Evolutionary conservation across 345 rosid species (phyloP).

Genomic region (Citrus sp.): DNA sequence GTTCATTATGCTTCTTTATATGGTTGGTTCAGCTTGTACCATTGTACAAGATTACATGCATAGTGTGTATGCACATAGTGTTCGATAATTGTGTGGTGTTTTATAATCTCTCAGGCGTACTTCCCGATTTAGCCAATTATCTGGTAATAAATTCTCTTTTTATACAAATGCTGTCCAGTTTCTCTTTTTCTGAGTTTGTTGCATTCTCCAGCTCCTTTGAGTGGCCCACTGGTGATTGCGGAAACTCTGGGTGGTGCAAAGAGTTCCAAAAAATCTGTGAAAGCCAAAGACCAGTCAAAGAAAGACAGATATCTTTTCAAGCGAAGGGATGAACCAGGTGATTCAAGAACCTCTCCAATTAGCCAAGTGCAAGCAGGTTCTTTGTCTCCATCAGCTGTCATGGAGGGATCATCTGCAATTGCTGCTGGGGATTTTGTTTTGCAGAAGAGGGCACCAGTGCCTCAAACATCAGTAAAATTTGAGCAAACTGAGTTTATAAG

Average conservation of each 20-base stretch:
- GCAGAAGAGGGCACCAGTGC: slow-evolving; percentile 56
- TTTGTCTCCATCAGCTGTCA: slow-evolving; percentile 24
- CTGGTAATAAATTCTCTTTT: background rate
- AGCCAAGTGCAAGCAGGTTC: slow-evolving; percentile 43
- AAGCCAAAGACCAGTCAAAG: slow-evolving; percentile 76
- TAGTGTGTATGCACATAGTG: background rate
- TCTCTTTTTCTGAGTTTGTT: slow-evolving; percentile 13
- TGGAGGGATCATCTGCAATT: slow-evolving; percentile 40
- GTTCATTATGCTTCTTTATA: background rate
- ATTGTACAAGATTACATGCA: background rate
- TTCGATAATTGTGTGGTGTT: background rate
- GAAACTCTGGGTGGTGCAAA: slow-evolving; percentile 68
- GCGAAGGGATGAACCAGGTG: slow-evolving; percentile 65
- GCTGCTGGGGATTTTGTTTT: slow-evolving; percentile 57
- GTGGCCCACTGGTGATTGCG: slow-evolving; percentile 92
- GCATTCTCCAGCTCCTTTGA: slow-evolving; percentile 73
- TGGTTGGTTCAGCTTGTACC: background rate
- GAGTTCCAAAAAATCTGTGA: slow-evolving; percentile 55
- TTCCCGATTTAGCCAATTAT: background rate
- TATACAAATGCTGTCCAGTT: background rate
- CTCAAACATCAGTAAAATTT: slow-evolving; percentile 31
- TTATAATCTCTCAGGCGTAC: background rate
- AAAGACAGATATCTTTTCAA: slow-evolving; percentile 79
- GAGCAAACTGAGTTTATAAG: slow-evolving; percentile 35
- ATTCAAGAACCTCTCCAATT: slow-evolving; percentile 24